Conservation (phyloP, 1,284 basidiomycete species). For the Laetiporus sulphureus region DNA sequence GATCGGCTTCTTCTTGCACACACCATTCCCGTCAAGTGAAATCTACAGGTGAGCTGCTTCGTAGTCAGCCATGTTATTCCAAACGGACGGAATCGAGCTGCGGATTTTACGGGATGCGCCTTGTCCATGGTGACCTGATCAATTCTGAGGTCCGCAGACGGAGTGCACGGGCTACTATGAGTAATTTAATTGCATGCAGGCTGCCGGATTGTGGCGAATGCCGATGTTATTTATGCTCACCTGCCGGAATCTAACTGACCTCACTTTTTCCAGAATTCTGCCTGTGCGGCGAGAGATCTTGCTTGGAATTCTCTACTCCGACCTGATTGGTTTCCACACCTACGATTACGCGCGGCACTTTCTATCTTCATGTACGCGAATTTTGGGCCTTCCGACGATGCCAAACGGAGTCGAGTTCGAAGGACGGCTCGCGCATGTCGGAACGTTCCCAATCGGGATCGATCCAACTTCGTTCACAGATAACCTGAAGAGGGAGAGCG, state of each 20-base stretch:
- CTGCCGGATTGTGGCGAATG: too few species aligned
- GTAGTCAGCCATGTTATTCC: too few species aligned
- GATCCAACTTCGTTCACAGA: slow-evolving; percentile 91
- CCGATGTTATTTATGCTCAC: too few species aligned
- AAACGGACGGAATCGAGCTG: too few species aligned
- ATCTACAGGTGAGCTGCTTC: slow-evolving; percentile 78
- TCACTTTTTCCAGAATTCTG: slow-evolving; percentile 86
- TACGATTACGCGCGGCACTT: slow-evolving; percentile 99
- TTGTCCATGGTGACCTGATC: too few species aligned
- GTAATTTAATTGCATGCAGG: too few species aligned
- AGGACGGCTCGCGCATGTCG: slow-evolving; percentile 92
- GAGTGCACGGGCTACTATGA: too few species aligned
- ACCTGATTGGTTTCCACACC: slow-evolving; percentile 98
- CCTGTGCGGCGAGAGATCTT: slow-evolving; percentile 96
- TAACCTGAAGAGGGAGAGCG: slow-evolving; percentile 74
- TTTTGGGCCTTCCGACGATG: slow-evolving; percentile 94
- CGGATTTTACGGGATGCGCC: too few species aligned
- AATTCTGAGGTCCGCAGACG: too few species aligned
- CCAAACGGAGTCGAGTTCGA: slow-evolving; percentile 97
- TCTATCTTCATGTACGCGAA: slow-evolving; percentile 95
- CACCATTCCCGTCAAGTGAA: slow-evolving; percentile 96
- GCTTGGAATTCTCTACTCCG: slow-evolving; percentile 91
- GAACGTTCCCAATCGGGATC: slow-evolving; percentile 98
- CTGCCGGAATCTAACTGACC: too few species aligned
- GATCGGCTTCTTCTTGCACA: slow-evolving; percentile 98